Base-by-base conservation (phyloP, 208 protist species). In the Trypanosoma theileri region DNA sequence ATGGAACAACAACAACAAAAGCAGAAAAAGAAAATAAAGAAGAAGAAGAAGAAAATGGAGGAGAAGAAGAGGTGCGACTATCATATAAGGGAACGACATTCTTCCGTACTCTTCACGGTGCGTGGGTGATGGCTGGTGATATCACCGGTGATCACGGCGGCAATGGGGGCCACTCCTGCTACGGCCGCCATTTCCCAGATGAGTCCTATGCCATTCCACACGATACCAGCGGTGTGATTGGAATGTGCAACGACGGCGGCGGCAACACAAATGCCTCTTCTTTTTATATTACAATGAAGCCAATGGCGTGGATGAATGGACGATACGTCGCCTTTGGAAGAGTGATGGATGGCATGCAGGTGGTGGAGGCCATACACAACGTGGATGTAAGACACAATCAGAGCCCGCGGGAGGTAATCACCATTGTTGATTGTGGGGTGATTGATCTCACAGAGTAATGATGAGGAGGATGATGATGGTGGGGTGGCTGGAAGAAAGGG, bases 41-140 rank as follows among this genome's bases (percentile, higher is more conserved):
- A 26, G 48, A 48, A 26, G 26, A 21, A 26, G 48, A 48, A 48
- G 44, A 48, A 8, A 68, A 50, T 35, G 66, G 55, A 35, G 40
- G 19, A n/a, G 3, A 12, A 12, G 13, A 12, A 45, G 21, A 85
- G 19, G 51, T 90, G 12, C 19, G 56, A 22, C 78, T 97, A 16
- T 67, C 73, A 35, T 99, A 98, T 84, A 95, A 97, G 69, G 84
- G 83, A 8, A 92, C 86, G 9, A 85, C 78, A 4, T 98, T 99
- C 73, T 98, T 98, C 61, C 92, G 97, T 41, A 88, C 94, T 0
- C 81, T 99, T 31, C 71, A 86, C 8, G 84, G 85, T 16, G 98
- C 97, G 71, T 98, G 97, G 91, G 82, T 97, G 57, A 98, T 98
- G 86, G 94, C 82, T 0, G 97, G 97, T 7, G 97, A 98, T 70